These are phyloP conservation scores for Orbilia quercus DNA, from an alignment of 2,329 filamentous ascomycete genomes.

Conservation along the genomic window DNA sequence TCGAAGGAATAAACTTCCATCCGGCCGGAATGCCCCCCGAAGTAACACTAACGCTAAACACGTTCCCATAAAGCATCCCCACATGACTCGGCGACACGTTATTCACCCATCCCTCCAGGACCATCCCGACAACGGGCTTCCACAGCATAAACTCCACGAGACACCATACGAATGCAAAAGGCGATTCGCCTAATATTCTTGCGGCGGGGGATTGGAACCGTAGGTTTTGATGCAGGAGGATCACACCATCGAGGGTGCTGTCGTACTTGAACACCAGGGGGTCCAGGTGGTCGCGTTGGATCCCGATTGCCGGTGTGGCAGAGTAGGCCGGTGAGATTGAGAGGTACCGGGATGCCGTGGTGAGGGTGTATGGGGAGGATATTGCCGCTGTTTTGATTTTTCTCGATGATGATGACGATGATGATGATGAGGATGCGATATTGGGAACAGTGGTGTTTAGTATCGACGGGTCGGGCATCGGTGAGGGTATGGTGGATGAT, in stretches of 20 bases:
- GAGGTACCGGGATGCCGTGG: slow-evolving; percentile 83
- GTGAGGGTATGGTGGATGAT: slow-evolving; percentile 58
- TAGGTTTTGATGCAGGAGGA: slow-evolving; percentile 78
- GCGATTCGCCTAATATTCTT: slow-evolving; percentile 79
- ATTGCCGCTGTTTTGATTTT: slow-evolving; percentile 60
- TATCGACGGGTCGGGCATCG: slow-evolving; percentile 62
- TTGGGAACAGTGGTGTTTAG: slow-evolving; percentile 58
- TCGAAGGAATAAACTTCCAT: slow-evolving; percentile 81
- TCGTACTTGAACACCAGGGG: slow-evolving; percentile 82
- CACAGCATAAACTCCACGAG: slow-evolving; percentile 89
- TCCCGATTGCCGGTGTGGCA: slow-evolving; percentile 70
- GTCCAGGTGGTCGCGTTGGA: slow-evolving; percentile 78
- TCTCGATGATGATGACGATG: too few relatives aligned
- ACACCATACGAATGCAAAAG: slow-evolving; percentile 85
- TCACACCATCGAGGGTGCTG: slow-evolving; percentile 76
- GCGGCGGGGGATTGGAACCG: slow-evolving; percentile 72
- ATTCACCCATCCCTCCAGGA: slow-evolving; percentile 83
- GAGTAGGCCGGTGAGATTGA: slow-evolving; percentile 78
- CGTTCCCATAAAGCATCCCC: slow-evolving; percentile 86
- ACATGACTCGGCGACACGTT: slow-evolving; percentile 89
- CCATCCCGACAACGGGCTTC: slow-evolving; percentile 76
- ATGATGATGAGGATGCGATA: too few relatives aligned
- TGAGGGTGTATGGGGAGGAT: slow-evolving; percentile 78
- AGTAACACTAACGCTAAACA: slow-evolving; percentile 85
- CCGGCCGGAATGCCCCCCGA: slow-evolving; percentile 74